A percentile compares a stretch with the other conserved stretches of the same genome.
Evolutionary conservation across 2,329 filamentous ascomycete species (phyloP).

Genomic region (Beauveria sp.): DNA sequence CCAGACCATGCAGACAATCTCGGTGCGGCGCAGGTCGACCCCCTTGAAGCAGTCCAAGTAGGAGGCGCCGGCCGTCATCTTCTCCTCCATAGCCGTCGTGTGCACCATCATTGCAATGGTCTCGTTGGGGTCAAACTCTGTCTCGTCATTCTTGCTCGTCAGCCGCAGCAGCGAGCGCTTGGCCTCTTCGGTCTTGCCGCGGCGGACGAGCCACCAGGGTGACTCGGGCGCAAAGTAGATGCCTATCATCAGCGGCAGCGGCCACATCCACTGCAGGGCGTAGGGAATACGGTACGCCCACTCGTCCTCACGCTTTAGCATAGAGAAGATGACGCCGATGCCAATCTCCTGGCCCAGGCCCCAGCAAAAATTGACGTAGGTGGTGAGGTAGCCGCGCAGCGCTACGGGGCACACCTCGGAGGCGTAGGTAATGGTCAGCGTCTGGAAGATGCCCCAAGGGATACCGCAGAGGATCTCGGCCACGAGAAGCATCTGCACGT

Average conservation of each 20-base stretch:
- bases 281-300: conserved; percentile 67
- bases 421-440: conserved; percentile 56
- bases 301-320: conserved; percentile 57
- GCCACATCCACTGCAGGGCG: conserved; percentile 73
- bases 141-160: conserved; percentile 55
- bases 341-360: conserved; percentile 67
- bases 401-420: conserved; percentile 67
- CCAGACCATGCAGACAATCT: conserved; percentile 58
- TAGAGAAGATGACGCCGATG: conserved; percentile 64
- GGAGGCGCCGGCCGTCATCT: conserved; percentile 63
- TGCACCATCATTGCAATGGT: conserved; percentile 90
- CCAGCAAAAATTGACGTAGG: conserved; percentile 73
- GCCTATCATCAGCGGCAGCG: conserved; percentile 56
- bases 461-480: conserved; percentile 58
- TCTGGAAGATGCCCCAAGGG: conserved; percentile 54
- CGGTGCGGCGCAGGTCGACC: conserved; percentile 68
- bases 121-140: conserved; percentile 72
- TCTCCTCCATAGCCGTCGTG: conserved; percentile 72
- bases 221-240: conserved; percentile 63
- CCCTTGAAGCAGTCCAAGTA: conserved; percentile 83
- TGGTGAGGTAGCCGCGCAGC: conserved; percentile 63
- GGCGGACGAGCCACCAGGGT: conserved; percentile 70
- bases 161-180: conserved; percentile 59
- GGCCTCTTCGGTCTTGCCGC: conserved; percentile 55
- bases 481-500: conserved; percentile 48